phyloP scores from a whole-genome alignment of 202 grass and related monocot genomes.

The Dendrocalamus latiflorus region DNA sequence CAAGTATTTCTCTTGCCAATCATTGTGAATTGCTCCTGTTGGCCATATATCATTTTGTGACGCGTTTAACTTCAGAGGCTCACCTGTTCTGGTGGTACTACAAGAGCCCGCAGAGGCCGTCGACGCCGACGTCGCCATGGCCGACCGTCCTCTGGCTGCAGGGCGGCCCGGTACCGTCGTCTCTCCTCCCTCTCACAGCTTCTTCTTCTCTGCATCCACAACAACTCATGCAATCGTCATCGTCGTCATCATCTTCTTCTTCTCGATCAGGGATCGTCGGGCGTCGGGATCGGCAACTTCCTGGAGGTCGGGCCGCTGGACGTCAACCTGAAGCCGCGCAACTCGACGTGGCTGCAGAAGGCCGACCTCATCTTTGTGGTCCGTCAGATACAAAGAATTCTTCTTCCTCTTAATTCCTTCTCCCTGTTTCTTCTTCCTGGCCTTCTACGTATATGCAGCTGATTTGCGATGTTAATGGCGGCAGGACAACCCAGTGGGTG shows the following conservation, averaged over 20 bases:
- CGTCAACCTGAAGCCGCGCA: conserved; percentile 49
- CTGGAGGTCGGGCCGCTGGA: conserved; percentile 56
- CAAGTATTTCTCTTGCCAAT: conserved; percentile 20
- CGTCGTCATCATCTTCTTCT: background rate
- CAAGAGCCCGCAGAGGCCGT: conserved; percentile 32
- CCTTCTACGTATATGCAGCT: background rate
- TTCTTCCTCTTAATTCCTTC: background rate
- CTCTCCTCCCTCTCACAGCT: background rate
- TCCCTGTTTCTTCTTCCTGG: background rate
- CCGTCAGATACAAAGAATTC: background rate
- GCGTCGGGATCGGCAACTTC: conserved; percentile 57
- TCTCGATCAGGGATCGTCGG: conserved; percentile 40
- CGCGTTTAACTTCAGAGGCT: conserved; percentile 17
- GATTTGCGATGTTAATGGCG: background rate
- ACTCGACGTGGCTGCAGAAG: conserved; percentile 55
- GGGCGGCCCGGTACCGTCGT: conserved; percentile 44
- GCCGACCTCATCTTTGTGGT: conserved; percentile 67
- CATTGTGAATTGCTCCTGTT: background rate
- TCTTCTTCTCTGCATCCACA: background rate
- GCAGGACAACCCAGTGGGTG: conserved; percentile 72
- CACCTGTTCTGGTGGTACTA: conserved; percentile 75
- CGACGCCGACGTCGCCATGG: conserved; percentile 30
- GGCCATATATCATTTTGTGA: background rate
- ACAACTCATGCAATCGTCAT: background rate
- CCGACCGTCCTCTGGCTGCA: conserved; percentile 60